Evolutionary conservation across 345 rosid genomes (phyloP).

Genomic region (Brassica rapa): DNA sequence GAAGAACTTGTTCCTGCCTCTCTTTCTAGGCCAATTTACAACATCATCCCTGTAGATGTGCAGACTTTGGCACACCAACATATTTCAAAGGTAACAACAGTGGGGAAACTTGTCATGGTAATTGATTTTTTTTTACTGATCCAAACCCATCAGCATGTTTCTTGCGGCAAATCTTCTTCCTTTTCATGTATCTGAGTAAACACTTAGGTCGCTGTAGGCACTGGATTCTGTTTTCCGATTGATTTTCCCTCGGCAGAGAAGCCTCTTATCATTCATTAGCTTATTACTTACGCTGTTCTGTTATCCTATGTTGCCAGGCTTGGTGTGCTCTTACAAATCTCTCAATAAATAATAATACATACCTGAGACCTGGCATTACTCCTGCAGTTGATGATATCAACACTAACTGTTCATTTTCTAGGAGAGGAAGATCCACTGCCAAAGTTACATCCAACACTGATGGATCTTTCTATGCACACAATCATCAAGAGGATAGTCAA

Average conservation of each 20-base stretch:
- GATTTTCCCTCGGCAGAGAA: background rate
- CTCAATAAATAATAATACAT: constrained; percentile 48
- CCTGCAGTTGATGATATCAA: constrained; percentile 46
- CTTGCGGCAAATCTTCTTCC: background rate
- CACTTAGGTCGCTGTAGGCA: constrained; percentile 6
- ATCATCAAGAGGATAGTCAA: constrained; percentile 39
- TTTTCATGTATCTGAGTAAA: constrained; percentile 5
- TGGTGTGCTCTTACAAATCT: constrained; percentile 81
- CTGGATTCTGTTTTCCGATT: background rate
- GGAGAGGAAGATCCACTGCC: constrained; percentile 45
- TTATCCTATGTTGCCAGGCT: constrained; percentile 56
- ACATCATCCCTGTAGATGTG: constrained; percentile 50
- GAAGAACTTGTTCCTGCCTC: constrained; percentile 2
- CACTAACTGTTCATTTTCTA: constrained; percentile 38
- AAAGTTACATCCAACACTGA: constrained; percentile 37
- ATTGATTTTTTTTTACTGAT: background rate
- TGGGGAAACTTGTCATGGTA: background rate
- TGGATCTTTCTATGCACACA: constrained; percentile 39
- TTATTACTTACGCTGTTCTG: background rate
- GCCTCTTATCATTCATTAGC: background rate
- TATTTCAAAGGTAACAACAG: constrained; percentile 62
- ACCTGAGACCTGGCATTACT: constrained; percentile 73
- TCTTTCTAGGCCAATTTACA: constrained; percentile 48
- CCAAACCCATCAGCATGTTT: background rate
- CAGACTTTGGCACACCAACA: constrained; percentile 50